Evolutionary conservation across 164 flowering plant genomes (phyloP).

Genomic region (Vitis vinifera): DNA sequence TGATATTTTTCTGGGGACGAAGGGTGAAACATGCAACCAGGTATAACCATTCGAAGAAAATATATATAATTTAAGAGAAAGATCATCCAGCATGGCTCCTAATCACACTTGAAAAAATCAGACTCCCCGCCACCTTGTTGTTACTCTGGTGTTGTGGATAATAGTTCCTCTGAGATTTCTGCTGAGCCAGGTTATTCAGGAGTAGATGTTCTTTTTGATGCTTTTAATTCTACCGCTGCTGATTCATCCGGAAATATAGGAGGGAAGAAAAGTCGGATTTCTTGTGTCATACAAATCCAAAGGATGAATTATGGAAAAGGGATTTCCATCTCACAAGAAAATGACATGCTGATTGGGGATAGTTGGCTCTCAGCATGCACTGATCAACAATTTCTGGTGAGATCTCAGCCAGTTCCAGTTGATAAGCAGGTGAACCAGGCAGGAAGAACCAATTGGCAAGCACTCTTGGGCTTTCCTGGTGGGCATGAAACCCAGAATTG

Average conservation of each 20-base stretch:
- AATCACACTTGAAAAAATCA: slow-evolving; percentile 14
- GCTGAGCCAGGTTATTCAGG: slow-evolving; percentile 14
- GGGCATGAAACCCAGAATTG: too few relatives aligned
- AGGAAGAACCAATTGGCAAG: too few relatives aligned
- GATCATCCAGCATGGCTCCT: neutral
- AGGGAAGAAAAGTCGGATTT: slow-evolving; percentile 16
- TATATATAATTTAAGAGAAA: slow-evolving; percentile 15
- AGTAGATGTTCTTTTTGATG: slow-evolving; percentile 14
- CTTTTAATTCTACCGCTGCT: slow-evolving; percentile 22
- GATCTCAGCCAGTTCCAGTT: too few relatives aligned
- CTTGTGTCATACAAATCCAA: too few relatives aligned
- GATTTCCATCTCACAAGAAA: too few relatives aligned
- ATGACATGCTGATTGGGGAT: too few relatives aligned
- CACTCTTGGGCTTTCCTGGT: too few relatives aligned
- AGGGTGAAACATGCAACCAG: slow-evolving; percentile 2
- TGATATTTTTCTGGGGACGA: neutral
- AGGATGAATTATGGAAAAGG: too few relatives aligned
- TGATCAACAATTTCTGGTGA: too few relatives aligned
- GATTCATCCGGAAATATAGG: slow-evolving; percentile 16
- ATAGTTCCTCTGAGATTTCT: slow-evolving; percentile 15
- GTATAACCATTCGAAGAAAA: slow-evolving; percentile 15
- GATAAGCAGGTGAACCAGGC: too few relatives aligned
- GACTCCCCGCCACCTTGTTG: slow-evolving; percentile 15
- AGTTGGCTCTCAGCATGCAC: too few relatives aligned
- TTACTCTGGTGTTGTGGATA: slow-evolving; percentile 7